Evolutionary conservation across 805 yeast genomes (phyloP).

Genomic region (Teunomyces barrocoloradensis): DNA sequence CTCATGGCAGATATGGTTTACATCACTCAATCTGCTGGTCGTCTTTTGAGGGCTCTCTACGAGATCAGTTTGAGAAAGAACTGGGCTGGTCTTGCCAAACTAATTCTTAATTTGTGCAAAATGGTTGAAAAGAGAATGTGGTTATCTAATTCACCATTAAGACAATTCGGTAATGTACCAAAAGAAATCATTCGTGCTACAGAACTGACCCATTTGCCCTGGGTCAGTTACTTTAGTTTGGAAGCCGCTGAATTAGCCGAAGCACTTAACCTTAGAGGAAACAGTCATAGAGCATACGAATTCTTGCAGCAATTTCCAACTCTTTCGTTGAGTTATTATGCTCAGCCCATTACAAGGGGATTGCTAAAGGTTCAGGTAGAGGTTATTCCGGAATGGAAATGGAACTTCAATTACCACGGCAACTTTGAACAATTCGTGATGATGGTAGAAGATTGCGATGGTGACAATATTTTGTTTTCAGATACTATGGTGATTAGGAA

Average conservation of each 20-base stretch:
- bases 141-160: slow-evolving; percentile 79
- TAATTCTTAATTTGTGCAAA: slow-evolving; percentile 64
- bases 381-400: slow-evolving; percentile 68
- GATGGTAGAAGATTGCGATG: slow-evolving; percentile 79
- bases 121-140: slow-evolving; percentile 82
- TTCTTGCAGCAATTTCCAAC: slow-evolving; percentile 73
- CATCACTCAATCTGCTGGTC: slow-evolving; percentile 88
- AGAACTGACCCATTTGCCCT: slow-evolving; percentile 81
- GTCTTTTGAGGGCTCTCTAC: slow-evolving; percentile 80
- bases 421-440: slow-evolving; percentile 63
- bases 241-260: slow-evolving; percentile 78
- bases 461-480: slow-evolving; percentile 63
- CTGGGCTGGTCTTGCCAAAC: slow-evolving; percentile 66
- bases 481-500: slow-evolving; percentile 54
- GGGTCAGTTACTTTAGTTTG: slow-evolving; percentile 71
- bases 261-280: slow-evolving; percentile 69
- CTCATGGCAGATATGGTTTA: slow-evolving; percentile 90
- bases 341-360: slow-evolving; percentile 77
- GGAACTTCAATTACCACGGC: slow-evolving; percentile 70
- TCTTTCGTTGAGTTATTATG: slow-evolving; percentile 52
- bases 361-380: slow-evolving; percentile 65
- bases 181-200: slow-evolving; percentile 64
- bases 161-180: slow-evolving; percentile 78
- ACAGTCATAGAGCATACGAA: slow-evolving; percentile 59
- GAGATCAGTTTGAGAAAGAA: slow-evolving; percentile 69